A percentile compares a stretch with the other conserved stretches of the same genome.
phyloP scores from a whole-genome alignment of 805 yeast species.

The Saccharomycopsis fermentans region DNA sequence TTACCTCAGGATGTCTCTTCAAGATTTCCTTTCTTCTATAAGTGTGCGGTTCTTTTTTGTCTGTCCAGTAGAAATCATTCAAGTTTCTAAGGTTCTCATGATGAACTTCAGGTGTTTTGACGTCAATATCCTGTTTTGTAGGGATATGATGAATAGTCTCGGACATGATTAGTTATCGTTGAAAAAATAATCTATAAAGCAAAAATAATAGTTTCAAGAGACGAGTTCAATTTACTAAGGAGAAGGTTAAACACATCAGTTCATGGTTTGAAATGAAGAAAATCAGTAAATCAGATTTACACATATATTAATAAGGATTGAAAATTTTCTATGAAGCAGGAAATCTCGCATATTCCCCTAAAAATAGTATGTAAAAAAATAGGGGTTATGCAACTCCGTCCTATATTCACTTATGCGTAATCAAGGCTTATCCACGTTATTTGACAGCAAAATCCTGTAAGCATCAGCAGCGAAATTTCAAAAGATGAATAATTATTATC shows the following conservation, averaged over 20 bases:
- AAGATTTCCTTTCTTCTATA: slow-evolving; percentile 63
- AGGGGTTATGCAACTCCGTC: neutral
- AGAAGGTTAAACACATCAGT: no score
- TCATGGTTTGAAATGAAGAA: neutral
- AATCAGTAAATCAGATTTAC: neutral
- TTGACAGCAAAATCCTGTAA: neutral
- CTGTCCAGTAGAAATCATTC: slow-evolving; percentile 77
- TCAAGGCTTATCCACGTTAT: neutral
- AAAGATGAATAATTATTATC: no score
- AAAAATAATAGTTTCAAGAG: neutral
- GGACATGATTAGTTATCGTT: slow-evolving; percentile 2
- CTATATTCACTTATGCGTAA: neutral
- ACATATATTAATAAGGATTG: neutral
- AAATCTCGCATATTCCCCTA: neutral
- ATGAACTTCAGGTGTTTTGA: slow-evolving; percentile 12
- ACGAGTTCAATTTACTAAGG: neutral
- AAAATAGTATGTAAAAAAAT: neutral
- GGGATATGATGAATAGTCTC: slow-evolving; percentile 17
- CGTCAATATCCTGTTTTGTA: slow-evolving; percentile 10
- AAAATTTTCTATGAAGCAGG: neutral
- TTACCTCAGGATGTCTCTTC: slow-evolving; percentile 67
- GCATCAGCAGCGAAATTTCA: no score
- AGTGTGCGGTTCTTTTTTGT: slow-evolving; percentile 72
- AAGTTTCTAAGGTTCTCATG: slow-evolving; percentile 19
- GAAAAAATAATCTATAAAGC: neutral